Percentiles rank a stretch among this genome's conserved stretches.
phyloP scores from a whole-genome alignment of 2,329 filamentous ascomycete genomes.

The Ceratocystis cacaofunesta region DNA sequence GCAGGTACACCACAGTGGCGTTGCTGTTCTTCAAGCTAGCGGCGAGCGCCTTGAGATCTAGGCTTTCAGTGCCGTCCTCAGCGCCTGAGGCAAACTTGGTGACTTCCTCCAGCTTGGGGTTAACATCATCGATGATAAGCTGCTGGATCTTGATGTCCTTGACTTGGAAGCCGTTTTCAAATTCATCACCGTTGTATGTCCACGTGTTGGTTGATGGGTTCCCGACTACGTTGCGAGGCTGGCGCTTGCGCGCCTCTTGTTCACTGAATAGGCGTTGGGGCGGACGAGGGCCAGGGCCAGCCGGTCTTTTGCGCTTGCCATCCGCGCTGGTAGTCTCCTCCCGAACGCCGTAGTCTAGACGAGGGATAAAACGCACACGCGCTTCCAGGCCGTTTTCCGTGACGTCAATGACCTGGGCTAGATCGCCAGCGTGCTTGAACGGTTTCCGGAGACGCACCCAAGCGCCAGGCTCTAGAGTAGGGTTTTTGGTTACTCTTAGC shows the following conservation, averaged over 20 bases:
- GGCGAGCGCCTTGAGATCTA: conserved; percentile 81
- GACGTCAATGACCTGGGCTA: conserved; percentile 83
- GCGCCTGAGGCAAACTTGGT: conserved; percentile 81
- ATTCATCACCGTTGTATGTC: conserved; percentile 77
- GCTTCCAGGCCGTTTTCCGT: conserved; percentile 87
- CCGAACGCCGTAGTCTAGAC: conserved; percentile 78
- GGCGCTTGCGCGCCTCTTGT: conserved; percentile 76
- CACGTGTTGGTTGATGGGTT: conserved; percentile 69
- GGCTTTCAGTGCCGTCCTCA: conserved; percentile 83
- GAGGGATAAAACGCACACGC: conserved; percentile 72
- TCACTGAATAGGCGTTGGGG: conserved; percentile 89
- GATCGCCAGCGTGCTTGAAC: conserved; percentile 70
- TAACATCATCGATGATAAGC: conserved; percentile 75
- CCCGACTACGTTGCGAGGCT: conserved; percentile 46
- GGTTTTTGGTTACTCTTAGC: conserved; percentile 76
- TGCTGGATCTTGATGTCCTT: conserved; percentile 87
- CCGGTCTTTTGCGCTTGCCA: conserved; percentile 66
- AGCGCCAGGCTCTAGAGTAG: conserved; percentile 68
- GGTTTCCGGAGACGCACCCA: conserved; percentile 80
- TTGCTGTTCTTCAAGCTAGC: conserved; percentile 77
- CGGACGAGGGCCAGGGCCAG: conserved; percentile 50
- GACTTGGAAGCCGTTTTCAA: conserved; percentile 81
- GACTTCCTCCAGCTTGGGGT: conserved; percentile 85
- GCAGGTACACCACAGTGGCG: conserved; percentile 68
- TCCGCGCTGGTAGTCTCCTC: conserved; percentile 50